These are phyloP conservation scores for Alternaria infectoria DNA, from an alignment of 2,329 filamentous ascomycete genomes.

Conservation along the genomic window DNA sequence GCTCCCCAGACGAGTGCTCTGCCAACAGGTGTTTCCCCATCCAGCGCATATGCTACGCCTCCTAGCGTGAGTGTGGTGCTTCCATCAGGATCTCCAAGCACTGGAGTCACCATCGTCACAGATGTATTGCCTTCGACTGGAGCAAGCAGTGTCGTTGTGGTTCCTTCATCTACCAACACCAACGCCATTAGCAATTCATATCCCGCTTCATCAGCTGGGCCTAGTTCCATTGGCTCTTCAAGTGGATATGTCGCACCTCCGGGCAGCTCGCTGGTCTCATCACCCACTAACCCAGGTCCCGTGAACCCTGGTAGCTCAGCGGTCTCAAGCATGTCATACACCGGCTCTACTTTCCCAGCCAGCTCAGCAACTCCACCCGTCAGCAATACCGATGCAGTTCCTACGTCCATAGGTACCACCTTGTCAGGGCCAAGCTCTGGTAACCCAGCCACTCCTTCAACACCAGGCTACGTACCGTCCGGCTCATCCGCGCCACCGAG, in stretches of 20 bases:
- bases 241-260: slow-evolving; percentile 4
- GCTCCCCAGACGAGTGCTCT: slow-evolving; percentile 13
- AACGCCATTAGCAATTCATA: slow-evolving; percentile 4
- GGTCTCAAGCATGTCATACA: background rate
- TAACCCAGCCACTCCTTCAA: background rate
- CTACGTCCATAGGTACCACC: slow-evolving; percentile 3
- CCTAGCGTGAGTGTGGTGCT: background rate
- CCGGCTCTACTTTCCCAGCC: background rate
- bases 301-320: background rate
- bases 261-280: slow-evolving; percentile 2
- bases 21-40: slow-evolving; percentile 1
- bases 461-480: background rate
- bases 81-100: background rate
- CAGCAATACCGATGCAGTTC: slow-evolving; percentile 4
- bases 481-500: background rate
- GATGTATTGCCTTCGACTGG: background rate
- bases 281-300: background rate
- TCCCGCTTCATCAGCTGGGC: background rate
- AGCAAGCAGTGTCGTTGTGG: background rate
- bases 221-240: background rate
- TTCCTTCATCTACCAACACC: slow-evolving; percentile 6
- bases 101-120: slow-evolving; percentile 1
- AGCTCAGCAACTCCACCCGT: background rate
- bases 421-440: background rate
- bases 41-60: background rate